Conservation (phyloP, 202 grass and related monocot species). For the Panicum hallii region DNA sequence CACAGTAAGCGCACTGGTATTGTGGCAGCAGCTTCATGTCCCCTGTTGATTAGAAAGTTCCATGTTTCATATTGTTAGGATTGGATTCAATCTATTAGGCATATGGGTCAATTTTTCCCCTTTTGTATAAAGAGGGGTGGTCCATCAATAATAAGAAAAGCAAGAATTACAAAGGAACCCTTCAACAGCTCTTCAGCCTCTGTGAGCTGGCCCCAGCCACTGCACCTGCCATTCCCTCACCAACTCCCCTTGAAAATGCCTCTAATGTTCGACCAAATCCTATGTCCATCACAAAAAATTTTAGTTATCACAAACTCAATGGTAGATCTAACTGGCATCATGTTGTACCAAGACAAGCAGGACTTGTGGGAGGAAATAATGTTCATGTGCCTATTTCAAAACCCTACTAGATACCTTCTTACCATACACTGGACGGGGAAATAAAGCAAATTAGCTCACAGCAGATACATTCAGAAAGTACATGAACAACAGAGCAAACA, state of each 20-base stretch:
- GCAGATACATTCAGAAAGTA: constrained; percentile 3
- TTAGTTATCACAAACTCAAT: background rate
- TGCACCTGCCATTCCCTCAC: background rate
- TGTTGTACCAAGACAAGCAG: background rate
- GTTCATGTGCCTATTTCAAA: constrained; percentile 6
- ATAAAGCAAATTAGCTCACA: background rate
- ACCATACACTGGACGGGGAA: background rate
- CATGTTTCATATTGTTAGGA: too few species aligned
- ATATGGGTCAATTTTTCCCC: too few species aligned
- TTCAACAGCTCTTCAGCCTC: background rate
- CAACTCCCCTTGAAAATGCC: background rate
- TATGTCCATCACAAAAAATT: background rate
- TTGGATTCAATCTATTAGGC: too few species aligned
- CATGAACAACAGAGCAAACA: background rate
- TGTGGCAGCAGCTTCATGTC: too few species aligned
- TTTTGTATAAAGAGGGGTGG: too few species aligned
- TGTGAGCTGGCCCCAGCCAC: background rate
- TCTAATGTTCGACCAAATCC: background rate
- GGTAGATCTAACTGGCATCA: background rate
- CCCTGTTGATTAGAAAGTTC: too few species aligned
- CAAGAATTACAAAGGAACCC: background rate
- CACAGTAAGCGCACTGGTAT: too few species aligned
- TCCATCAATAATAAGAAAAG: background rate
- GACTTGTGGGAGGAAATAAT: constrained; percentile 1
- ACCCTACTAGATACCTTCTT: background rate